Percentiles rank a stretch among this genome's conserved stretches.
Conservation (phyloP, 257 asterid genomes). For the Salvia splendens region DNA sequence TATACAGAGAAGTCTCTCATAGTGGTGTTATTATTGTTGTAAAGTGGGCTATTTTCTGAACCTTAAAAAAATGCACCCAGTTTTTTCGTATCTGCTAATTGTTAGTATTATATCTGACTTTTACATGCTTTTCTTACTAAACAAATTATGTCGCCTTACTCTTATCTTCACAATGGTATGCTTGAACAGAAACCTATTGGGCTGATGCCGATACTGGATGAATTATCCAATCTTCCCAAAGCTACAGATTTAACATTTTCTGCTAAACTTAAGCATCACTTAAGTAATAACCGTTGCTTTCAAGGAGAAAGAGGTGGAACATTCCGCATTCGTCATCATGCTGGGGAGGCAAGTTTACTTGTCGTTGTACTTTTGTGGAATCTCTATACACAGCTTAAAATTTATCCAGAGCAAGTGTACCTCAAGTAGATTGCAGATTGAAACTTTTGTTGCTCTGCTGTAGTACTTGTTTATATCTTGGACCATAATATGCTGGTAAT, state of each 20-base stretch:
- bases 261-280: conserved; percentile 70
- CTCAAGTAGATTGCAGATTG: conserved; percentile 7
- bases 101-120: neutral
- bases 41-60: conserved; percentile 18
- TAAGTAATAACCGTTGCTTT: conserved; percentile 61
- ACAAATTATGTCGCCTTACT: neutral
- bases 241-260: conserved; percentile 72
- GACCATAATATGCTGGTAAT: conserved; percentile 2
- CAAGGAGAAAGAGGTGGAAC: conserved; percentile 62
- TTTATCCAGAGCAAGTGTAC: conserved; percentile 15
- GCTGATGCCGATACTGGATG: conserved; percentile 78
- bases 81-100: neutral
- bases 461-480: neutral
- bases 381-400: conserved; percentile 17
- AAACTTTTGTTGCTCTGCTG: neutral
- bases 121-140: neutral
- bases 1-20: too few relatives aligned
- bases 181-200: conserved; percentile 77
- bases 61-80: conserved; percentile 5
- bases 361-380: conserved; percentile 18
- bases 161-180: neutral
- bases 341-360: conserved; percentile 85
- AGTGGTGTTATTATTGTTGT: neutral
- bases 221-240: conserved; percentile 70
- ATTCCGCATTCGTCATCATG: conserved; percentile 69